Evolutionary conservation across 2,329 filamentous ascomycete genomes (phyloP).

Genomic region (Arachnomyces sp.): DNA sequence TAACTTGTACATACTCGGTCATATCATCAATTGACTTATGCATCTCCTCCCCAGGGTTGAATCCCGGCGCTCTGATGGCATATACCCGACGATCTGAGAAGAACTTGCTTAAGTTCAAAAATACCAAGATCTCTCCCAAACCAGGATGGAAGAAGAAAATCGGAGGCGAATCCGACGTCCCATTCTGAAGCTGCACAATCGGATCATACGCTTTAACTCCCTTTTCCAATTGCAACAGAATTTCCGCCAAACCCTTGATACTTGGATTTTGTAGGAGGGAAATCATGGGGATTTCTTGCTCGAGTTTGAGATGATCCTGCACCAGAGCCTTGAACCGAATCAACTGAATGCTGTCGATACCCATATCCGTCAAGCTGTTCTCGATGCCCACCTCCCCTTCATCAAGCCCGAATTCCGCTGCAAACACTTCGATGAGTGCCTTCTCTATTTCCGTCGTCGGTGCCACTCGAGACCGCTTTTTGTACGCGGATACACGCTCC

Average conservation of each 20-base stretch:
- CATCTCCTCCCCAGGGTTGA: slow-evolving; percentile 30
- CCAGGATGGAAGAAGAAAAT: slow-evolving; percentile 34
- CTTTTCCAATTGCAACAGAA: slow-evolving; percentile 16
- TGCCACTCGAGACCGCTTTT: background rate
- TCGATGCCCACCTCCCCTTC: slow-evolving; percentile 14
- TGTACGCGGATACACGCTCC: slow-evolving; percentile 9
- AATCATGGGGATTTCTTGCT: slow-evolving; percentile 30
- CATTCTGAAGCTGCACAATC: slow-evolving; percentile 23
- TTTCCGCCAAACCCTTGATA: slow-evolving; percentile 18
- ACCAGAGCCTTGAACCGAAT: slow-evolving; percentile 33
- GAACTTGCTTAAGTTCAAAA: slow-evolving; percentile 23
- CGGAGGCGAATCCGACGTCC: slow-evolving; percentile 19
- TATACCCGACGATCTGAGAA: slow-evolving; percentile 40
- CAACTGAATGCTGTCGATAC: slow-evolving; percentile 35
- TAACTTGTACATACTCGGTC: too few relatives aligned
- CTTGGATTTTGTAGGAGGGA: slow-evolving; percentile 30
- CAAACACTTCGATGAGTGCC: background rate
- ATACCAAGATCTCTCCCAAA: slow-evolving; percentile 33
- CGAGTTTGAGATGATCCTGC: slow-evolving; percentile 20
- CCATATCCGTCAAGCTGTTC: slow-evolving; percentile 25
- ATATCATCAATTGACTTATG: slow-evolving; percentile 36
- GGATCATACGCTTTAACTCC: slow-evolving; percentile 20
- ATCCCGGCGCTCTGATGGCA: slow-evolving; percentile 39
- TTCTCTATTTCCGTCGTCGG: background rate
- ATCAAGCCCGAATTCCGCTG: slow-evolving; percentile 1